A percentile compares a stretch with the other conserved stretches of the same genome.
Conservation (phyloP, 1,284 basidiomycete species). For the Boletellus deceptivus region DNA sequence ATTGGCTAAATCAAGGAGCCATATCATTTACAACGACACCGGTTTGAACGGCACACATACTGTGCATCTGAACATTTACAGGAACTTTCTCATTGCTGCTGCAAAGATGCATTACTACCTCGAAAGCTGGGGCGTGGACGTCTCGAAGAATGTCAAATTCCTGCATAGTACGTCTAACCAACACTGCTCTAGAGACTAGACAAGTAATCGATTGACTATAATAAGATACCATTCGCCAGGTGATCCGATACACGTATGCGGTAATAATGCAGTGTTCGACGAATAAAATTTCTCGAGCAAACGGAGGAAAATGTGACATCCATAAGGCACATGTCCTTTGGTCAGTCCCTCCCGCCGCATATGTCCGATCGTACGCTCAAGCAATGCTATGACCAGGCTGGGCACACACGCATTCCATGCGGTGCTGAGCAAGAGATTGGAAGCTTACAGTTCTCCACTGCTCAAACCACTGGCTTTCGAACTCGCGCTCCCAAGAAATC, state of each 20-base stretch:
- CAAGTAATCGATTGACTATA: background rate
- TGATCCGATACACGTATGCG: slow-evolving; percentile 55
- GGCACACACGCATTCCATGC: slow-evolving; percentile 74
- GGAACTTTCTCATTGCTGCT: slow-evolving; percentile 81
- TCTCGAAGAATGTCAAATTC: slow-evolving; percentile 45
- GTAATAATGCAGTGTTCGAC: slow-evolving; percentile 49
- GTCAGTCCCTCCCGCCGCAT: slow-evolving; percentile 41
- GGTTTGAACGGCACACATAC: slow-evolving; percentile 62
- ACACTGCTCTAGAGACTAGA: slow-evolving; percentile 5
- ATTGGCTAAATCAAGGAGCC: slow-evolving; percentile 63
- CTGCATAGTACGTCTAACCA: slow-evolving; percentile 48
- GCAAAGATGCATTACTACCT: slow-evolving; percentile 90
- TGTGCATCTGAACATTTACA: slow-evolving; percentile 82
- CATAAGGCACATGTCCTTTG: slow-evolving; percentile 57
- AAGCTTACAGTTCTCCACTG: slow-evolving; percentile 44
- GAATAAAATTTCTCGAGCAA: slow-evolving; percentile 42
- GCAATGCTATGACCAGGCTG: slow-evolving; percentile 53
- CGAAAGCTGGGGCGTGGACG: slow-evolving; percentile 51
- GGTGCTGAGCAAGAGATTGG: slow-evolving; percentile 57
- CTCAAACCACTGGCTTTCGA: slow-evolving; percentile 51
- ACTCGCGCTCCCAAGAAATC: slow-evolving; percentile 45
- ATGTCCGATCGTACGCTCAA: slow-evolving; percentile 4
- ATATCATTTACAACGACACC: slow-evolving; percentile 78
- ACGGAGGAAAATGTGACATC: slow-evolving; percentile 41
- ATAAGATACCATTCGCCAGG: slow-evolving; percentile 57